Percentiles rank a stretch among this genome's conserved stretches.
Conservation (phyloP, 2,329 filamentous ascomycete genomes). For the Neofusicoccum laricinum region DNA sequence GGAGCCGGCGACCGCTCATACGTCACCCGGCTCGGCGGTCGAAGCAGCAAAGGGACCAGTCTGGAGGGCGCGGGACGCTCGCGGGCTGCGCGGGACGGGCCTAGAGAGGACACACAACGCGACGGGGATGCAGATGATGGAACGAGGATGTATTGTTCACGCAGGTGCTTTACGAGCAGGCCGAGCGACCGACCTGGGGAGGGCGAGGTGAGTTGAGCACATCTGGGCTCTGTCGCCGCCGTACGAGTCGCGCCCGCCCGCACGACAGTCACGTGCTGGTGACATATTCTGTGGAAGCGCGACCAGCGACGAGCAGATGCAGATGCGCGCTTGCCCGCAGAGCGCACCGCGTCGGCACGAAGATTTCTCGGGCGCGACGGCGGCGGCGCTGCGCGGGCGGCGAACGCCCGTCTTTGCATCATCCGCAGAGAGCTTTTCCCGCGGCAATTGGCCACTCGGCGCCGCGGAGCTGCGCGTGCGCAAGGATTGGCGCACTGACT, state of each 20-base stretch:
- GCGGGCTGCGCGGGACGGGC: neutral
- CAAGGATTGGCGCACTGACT: conserved; percentile 5
- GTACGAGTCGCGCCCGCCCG: conserved; percentile 1
- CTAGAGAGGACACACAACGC: neutral
- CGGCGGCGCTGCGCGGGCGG: neutral
- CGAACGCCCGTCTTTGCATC: neutral
- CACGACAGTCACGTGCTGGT: neutral
- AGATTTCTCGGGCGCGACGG: conserved; percentile 8
- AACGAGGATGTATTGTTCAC: conserved; percentile 7
- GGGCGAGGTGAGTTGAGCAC: neutral
- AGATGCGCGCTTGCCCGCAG: neutral
- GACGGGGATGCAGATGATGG: neutral
- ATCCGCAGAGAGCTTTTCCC: neutral
- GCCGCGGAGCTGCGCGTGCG: neutral
- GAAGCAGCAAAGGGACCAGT: neutral
- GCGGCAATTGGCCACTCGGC: conserved; percentile 15
- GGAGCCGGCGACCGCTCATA: conserved; percentile 12
- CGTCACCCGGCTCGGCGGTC: conserved; percentile 13
- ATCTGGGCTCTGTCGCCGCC: conserved; percentile 8
- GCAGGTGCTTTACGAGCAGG: neutral
- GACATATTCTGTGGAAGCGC: neutral
- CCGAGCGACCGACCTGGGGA: neutral
- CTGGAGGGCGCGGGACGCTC: neutral
- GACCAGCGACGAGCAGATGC: neutral
- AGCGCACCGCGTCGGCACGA: neutral